phyloP scores from a whole-genome alignment of 441 rosid species.

The Dalechampia spathulata region DNA sequence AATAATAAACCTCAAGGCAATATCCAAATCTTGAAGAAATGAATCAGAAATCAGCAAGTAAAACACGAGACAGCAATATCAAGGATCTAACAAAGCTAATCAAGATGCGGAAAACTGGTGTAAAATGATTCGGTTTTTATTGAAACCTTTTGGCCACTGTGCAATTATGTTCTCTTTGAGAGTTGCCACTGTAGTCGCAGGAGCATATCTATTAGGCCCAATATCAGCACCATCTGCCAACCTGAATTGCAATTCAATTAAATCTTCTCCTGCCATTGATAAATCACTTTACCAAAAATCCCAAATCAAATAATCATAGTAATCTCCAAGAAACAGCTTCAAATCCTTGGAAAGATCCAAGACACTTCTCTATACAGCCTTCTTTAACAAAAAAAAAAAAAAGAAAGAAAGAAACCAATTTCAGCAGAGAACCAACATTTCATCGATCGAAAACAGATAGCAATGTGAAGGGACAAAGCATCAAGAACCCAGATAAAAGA shows the following conservation, averaged over 20 bases:
- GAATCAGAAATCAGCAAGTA: too few species aligned
- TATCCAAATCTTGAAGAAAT: too few species aligned
- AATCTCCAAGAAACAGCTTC: too few species aligned
- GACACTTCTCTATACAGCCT: constrained; percentile 1
- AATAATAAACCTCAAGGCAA: too few species aligned
- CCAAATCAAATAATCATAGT: constrained; percentile 15
- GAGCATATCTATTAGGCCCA: constrained; percentile 64
- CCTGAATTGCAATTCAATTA: constrained; percentile 67
- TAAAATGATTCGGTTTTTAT: too few species aligned
- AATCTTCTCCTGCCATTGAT: constrained; percentile 63
- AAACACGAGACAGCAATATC: too few species aligned
- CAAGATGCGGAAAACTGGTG: background rate
- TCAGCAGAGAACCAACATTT: constrained; percentile 11
- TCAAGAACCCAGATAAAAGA: constrained; percentile 19
- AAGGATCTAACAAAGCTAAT: background rate
- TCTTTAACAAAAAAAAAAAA: constrained; percentile 11
- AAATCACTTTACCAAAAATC: too few species aligned
- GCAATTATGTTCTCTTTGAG: constrained; percentile 70
- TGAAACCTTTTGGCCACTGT: constrained; percentile 69
- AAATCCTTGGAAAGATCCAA: constrained; percentile 15
- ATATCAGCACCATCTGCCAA: constrained; percentile 75
- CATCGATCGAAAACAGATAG: constrained; percentile 12
- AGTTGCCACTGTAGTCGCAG: constrained; percentile 53
- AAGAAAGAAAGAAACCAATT: too few species aligned
- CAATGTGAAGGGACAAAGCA: too few species aligned